Evolutionary conservation across 1,139 yeast genomes (phyloP), one percentile per base, ranked within the genome.

Genomic region (Blastobotrys buckinghamii): DNA sequence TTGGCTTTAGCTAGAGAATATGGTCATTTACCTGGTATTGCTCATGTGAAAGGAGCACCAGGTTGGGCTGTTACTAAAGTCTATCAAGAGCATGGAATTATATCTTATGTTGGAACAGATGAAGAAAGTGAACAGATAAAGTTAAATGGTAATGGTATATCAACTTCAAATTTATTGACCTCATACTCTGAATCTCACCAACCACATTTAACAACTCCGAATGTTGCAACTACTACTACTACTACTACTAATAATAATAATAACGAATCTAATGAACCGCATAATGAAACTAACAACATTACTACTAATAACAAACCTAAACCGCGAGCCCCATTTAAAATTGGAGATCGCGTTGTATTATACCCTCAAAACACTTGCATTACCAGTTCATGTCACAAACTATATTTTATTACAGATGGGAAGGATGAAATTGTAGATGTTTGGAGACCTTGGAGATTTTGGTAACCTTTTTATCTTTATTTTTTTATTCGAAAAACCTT

Each of bases 281-380:
- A 39, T 17, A 16, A 29, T 29, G 12, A 29, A 3, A 29, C 32
- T 17, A 16, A 16, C 20, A 15, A 32, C 35, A 15, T 32, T 26
- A 26, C 32, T 6, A 29, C 20, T 37, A 29, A 6, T 29, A 29
- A 6, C 3, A 29, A 29, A 12, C n/a, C 20, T 39, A 17, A 36
- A 16, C 17, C 40, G 27, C 22, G 22, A 4, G 24, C 58, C 65
- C 81, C 54, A 77, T 59, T 59, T 53, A 33, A 80, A 34, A 56
- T 73, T 47, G 83, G 88, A 1, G 76, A 81, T 2, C 72, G 75
- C 45, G 71, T 84, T 7, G 67, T 69, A 34, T 68, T 84, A 30
- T 57, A 76, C 29, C 89, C 90, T 1, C 90, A 84, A 59, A 92
- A 84, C 61, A 71, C 80, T 12, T 84, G 92, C 63, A 84, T 84